Base-by-base conservation (phyloP, 306 rosid genomes). In the Gynostemma pentaphyllum region DNA sequence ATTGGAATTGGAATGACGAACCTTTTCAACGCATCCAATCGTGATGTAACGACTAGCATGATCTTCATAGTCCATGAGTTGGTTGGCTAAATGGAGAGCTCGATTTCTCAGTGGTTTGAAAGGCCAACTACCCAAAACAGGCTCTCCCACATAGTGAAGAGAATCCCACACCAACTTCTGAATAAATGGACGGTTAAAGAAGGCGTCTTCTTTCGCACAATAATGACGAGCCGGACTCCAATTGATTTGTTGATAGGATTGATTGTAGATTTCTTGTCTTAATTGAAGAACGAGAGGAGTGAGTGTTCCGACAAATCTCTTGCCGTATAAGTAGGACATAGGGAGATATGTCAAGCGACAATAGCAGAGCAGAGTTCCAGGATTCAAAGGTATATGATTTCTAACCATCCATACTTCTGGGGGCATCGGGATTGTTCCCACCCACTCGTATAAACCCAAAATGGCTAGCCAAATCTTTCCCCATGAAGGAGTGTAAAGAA, bases 341-440 rank as follows among this genome's bases (percentile, higher is more conserved):
- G 88, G 85, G 80, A 82, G 71, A 59, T 82, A 82, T 39, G 72
- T 78, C 78, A 82, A 57, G 2, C 85, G 85, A 74, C 88, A 72
- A 30, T 79, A 74, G 48, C 85, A 79, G 36, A 76, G 5, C 79
- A 82, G 74, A 55, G 76, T 79, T 7, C 64, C 56, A 19, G 69
- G 70, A 30, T 63, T 26, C 36, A 71, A 18, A 2, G 53, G 79
- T 7, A 74, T 13, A 52, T 45, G 21, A 5, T 65, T 27, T 21
- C 55, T 67, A 50, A 69, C 13, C 2, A 53, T 8, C 74, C 78
- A 68, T 21, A 68, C 15, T 29, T 74, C 60, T 0, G 68, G 69
- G 0, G 70, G 67, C 70, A 64, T 53, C 1, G 70, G 75, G 12
- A 24, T 40, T 37, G 4, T 14, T 26, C 70, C 63, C 1, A 0